Percentiles rank a stretch among this genome's conserved stretches.
Evolutionary conservation across 2,329 filamentous ascomycete species (phyloP).

Genomic region (Ciborinia camelliae): DNA sequence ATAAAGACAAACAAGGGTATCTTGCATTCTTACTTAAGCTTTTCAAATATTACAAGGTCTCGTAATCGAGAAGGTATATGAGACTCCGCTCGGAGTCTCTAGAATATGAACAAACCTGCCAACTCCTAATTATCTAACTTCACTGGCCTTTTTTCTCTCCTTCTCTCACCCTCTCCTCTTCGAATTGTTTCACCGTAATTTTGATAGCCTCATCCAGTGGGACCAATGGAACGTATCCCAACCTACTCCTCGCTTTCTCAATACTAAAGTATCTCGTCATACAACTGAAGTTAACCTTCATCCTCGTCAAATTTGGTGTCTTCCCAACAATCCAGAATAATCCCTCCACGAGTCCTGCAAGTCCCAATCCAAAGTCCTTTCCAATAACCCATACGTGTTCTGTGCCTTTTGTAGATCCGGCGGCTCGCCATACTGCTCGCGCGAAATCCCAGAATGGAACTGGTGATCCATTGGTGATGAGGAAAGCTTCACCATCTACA

Average conservation of each 20-base stretch:
- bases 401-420: slow-evolving; percentile 49
- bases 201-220: slow-evolving; percentile 60
- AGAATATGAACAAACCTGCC: neutral
- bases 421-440: slow-evolving; percentile 65
- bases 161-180: slow-evolving; percentile 28
- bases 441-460: slow-evolving; percentile 91
- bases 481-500: slow-evolving; percentile 82
- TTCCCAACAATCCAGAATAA: slow-evolving; percentile 49
- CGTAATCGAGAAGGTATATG: neutral
- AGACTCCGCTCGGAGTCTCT: neutral
- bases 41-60: slow-evolving; percentile 9
- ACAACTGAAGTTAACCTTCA: slow-evolving; percentile 57
- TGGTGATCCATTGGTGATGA: slow-evolving; percentile 82
- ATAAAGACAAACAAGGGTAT: neutral
- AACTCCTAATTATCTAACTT: neutral
- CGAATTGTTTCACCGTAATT: slow-evolving; percentile 31
- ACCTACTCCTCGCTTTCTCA: slow-evolving; percentile 65
- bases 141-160: slow-evolving; percentile 32
- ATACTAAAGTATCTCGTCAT: slow-evolving; percentile 79
- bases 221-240: slow-evolving; percentile 68
- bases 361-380: slow-evolving; percentile 48
- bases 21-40: neutral
- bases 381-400: slow-evolving; percentile 55
- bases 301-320: slow-evolving; percentile 49
- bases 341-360: slow-evolving; percentile 48